Conservation (phyloP, 805 yeast species). For the Yarrowia sp. region DNA sequence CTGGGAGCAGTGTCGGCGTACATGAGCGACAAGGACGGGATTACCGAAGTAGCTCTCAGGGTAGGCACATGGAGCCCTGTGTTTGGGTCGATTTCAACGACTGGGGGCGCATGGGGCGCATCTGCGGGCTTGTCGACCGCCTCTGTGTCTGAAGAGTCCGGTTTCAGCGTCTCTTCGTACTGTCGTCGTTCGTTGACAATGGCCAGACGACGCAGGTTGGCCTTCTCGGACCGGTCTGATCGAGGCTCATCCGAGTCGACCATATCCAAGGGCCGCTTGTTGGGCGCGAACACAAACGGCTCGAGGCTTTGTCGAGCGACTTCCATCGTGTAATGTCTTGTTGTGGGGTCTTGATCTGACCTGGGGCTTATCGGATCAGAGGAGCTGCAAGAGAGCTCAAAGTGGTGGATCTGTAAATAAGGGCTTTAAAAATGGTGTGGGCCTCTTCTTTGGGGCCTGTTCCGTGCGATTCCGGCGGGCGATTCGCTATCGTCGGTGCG, state of each 20-base stretch:
- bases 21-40: constrained; percentile 46
- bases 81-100: constrained; percentile 7
- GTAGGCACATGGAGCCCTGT: constrained; percentile 35
- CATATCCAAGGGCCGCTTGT: constrained; percentile 17
- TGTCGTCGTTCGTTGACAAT: constrained; percentile 31
- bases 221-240: constrained; percentile 17
- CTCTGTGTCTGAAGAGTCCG: constrained; percentile 26
- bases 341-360: not conserved
- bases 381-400: not conserved
- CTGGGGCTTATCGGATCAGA: not conserved
- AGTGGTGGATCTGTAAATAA: not conserved
- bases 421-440: not conserved
- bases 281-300: constrained; percentile 12
- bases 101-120: not conserved
- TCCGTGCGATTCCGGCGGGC: not conserved
- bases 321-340: constrained; percentile 10
- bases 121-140: not conserved
- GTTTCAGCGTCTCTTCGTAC: constrained; percentile 24
- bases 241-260: constrained; percentile 28
- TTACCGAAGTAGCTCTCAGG: constrained; percentile 40
- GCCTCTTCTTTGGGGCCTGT: no score
- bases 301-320: constrained; percentile 32
- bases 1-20: constrained; percentile 53
- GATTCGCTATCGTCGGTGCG: constrained; percentile 4
- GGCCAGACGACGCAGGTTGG: constrained; percentile 31